phyloP scores from a whole-genome alignment of 495 filamentous ascomycete species.

The Aspergillus sclerotiicarbonarius region DNA sequence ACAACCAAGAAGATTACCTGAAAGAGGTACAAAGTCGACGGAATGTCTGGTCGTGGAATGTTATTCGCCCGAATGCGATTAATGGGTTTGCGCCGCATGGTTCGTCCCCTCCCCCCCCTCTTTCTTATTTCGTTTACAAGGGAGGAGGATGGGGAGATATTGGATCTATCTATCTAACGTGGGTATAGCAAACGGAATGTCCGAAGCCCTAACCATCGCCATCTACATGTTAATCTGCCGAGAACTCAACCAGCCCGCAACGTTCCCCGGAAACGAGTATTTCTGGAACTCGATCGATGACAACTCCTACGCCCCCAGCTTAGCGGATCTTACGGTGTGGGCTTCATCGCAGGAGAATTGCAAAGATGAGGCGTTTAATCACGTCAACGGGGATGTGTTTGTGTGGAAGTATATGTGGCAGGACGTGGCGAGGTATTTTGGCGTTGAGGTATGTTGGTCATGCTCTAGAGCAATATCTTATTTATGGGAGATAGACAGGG shows the following conservation, averaged over 20 bases:
- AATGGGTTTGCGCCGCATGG: slow-evolving; percentile 25
- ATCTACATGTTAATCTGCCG: slow-evolving; percentile 30
- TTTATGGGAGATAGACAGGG: not conserved
- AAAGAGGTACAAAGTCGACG: slow-evolving; percentile 14
- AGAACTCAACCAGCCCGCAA: slow-evolving; percentile 19
- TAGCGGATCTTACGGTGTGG: slow-evolving; percentile 26
- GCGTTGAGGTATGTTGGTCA: slow-evolving; percentile 14
- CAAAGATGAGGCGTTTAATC: slow-evolving; percentile 30
- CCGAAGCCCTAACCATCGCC: slow-evolving; percentile 22
- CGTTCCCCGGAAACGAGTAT: slow-evolving; percentile 23
- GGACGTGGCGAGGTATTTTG: slow-evolving; percentile 24
- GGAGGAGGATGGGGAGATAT: no score
- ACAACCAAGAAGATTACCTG: slow-evolving; percentile 32
- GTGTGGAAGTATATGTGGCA: slow-evolving; percentile 29
- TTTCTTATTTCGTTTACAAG: no score
- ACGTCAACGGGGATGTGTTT: slow-evolving; percentile 30
- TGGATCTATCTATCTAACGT: no score
- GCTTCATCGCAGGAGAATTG: slow-evolving; percentile 16
- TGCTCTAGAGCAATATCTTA: not conserved
- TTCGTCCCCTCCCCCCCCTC: not conserved
- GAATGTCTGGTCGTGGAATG: slow-evolving; percentile 28
- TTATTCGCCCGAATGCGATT: slow-evolving; percentile 32
- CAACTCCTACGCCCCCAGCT: slow-evolving; percentile 23
- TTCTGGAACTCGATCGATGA: slow-evolving; percentile 28
- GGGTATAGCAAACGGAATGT: slow-evolving; percentile 36